These are phyloP conservation scores for Phytophthora pseudosyringae DNA, from an alignment of 352 stramenopile genomes.

Conservation along the genomic window DNA sequence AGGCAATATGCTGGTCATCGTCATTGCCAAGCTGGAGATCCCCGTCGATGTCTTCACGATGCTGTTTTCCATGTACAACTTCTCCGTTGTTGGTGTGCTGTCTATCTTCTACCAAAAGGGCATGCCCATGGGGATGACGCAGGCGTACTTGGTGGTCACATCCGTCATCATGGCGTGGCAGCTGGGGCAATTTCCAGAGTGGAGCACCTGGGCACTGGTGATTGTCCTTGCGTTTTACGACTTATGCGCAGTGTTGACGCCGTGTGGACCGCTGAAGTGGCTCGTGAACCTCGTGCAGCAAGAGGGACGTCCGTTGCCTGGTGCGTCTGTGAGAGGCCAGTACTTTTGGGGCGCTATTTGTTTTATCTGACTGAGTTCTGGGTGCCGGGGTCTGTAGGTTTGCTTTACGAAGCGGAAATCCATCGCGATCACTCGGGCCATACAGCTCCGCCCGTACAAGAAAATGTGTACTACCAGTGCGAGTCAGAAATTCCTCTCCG, in stretches of 20 bases:
- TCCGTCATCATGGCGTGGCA: slow-evolving; percentile 99
- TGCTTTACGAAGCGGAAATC: slow-evolving; percentile 81
- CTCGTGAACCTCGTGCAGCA: slow-evolving; percentile 96
- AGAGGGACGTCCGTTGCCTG: slow-evolving; percentile 89
- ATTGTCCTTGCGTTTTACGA: slow-evolving; percentile 98
- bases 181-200: slow-evolving; percentile 96
- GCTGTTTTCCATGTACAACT: slow-evolving; percentile 91
- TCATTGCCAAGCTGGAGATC: slow-evolving; percentile 64
- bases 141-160: slow-evolving; percentile 96
- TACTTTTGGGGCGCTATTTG: neutral
- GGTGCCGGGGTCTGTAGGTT: slow-evolving; percentile 37
- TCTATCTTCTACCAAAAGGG: slow-evolving; percentile 93
- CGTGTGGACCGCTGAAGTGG: slow-evolving; percentile 97
- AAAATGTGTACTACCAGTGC: slow-evolving; percentile 79
- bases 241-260: slow-evolving; percentile 99
- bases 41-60: slow-evolving; percentile 70
- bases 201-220: slow-evolving; percentile 92
- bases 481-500: slow-evolving; percentile 52
- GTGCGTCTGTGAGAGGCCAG: slow-evolving; percentile 30
- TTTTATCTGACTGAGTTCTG: slow-evolving; percentile 15
- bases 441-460: slow-evolving; percentile 24
- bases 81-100: slow-evolving; percentile 90
- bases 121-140: slow-evolving; percentile 83
- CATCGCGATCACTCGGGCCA: slow-evolving; percentile 40
- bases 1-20: slow-evolving; percentile 84